phyloP scores from a whole-genome alignment of 805 yeast species.

The Cyberlindnera mycetangii region DNA sequence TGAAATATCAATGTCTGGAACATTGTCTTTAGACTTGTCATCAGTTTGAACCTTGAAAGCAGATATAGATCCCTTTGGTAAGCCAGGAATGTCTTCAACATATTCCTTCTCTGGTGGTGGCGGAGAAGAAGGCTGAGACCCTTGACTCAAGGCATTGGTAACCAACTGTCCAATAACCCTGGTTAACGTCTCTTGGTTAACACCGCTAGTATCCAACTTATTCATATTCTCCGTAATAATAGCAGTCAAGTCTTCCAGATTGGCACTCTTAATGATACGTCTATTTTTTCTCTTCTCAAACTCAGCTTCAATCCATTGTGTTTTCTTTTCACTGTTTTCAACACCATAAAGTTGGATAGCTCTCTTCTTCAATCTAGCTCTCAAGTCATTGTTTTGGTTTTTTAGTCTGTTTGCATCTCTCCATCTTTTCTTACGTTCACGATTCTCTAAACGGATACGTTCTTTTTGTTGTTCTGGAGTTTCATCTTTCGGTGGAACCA shows the following conservation, averaged over 20 bases:
- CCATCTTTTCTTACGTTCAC: constrained; percentile 82
- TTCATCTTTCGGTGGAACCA: constrained; percentile 19
- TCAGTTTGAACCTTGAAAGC: constrained; percentile 29
- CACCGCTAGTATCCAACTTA: constrained; percentile 46
- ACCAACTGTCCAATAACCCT: constrained; percentile 27
- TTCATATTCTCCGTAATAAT: constrained; percentile 28
- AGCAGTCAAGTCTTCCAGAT: constrained; percentile 28
- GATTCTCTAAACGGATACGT: constrained; percentile 59
- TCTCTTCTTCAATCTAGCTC: constrained; percentile 71
- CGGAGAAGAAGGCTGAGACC: constrained; percentile 9
- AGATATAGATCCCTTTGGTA: constrained; percentile 31
- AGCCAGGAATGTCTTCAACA: constrained; percentile 22
- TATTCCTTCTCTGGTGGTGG: constrained; percentile 7
- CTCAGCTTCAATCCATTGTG: constrained; percentile 73
- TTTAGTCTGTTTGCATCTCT: constrained; percentile 74
- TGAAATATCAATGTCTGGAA: constrained; percentile 6
- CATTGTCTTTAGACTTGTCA: not conserved
- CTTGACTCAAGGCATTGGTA: constrained; percentile 17
- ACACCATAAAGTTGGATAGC: constrained; percentile 69
- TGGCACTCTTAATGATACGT: constrained; percentile 45
- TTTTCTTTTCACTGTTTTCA: constrained; percentile 49
- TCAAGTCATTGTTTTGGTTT: constrained; percentile 83
- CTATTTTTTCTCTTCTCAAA: constrained; percentile 62
- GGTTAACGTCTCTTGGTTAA: constrained; percentile 34
- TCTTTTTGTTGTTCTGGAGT: constrained; percentile 43